Evolutionary conservation across 768 basidiomycete species (phyloP), one percentile per base, ranked within the genome.

Genomic region (Cyathus striatus): DNA sequence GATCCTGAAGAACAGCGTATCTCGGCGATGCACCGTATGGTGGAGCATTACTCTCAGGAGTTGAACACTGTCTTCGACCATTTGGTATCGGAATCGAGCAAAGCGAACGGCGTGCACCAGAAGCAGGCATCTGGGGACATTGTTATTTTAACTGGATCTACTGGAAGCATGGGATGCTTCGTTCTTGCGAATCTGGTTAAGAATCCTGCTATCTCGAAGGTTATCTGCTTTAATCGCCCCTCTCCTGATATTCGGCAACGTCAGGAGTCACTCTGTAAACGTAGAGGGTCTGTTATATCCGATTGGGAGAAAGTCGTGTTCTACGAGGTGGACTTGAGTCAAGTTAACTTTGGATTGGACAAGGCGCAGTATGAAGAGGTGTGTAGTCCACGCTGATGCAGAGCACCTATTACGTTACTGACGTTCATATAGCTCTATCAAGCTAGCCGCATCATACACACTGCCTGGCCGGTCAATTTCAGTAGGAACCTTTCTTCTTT

Each of bases 381-480:
- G 61, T n/a, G n/a, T n/a, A n/a, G n/a, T n/a, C n/a, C n/a, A n/a
- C n/a, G n/a, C n/a, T n/a, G n/a, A n/a, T n/a, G n/a, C n/a, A n/a
- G n/a, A n/a, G n/a, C n/a, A n/a, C n/a, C n/a, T n/a, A n/a, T n/a
- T n/a, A n/a, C n/a, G n/a, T n/a, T n/a, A n/a, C n/a, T n/a, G n/a
- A n/a, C n/a, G n/a, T n/a, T n/a, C n/a, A n/a, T n/a, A n/a, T n/a
- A n/a, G 57, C 46, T 64, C 5, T 48, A 55, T 14, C 33, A 42
- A 6, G 54, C 56, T 10, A 65, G 60, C 1, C 59, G 65, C 36
- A 57, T 66, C 48, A 56, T 58, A 42, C 47, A 66, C 35, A 62
- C 60, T 16, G 72, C 72, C 5, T 75, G 72, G 72, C 66, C 64
- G 1, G 63, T 74, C 36, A 64, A 75, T 39, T 73, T 72, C 45